A percentile compares a stretch with the other conserved stretches of the same genome.
Evolutionary conservation across 2,329 filamentous ascomycete genomes (phyloP).

Genomic region (Lasiodiplodia citricola): DNA sequence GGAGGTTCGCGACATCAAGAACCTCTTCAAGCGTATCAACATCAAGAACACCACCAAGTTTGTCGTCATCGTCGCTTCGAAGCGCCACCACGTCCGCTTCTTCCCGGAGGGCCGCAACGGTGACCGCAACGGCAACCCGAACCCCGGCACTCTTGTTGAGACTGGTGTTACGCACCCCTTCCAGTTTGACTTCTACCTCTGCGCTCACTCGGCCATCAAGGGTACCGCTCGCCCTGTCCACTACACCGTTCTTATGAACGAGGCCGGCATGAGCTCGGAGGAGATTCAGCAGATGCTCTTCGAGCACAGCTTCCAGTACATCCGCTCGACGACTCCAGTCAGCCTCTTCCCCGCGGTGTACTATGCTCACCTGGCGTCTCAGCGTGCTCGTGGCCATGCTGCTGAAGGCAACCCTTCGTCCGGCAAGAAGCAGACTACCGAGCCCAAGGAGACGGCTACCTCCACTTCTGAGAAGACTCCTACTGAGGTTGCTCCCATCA

Average conservation of each 20-base stretch:
- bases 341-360: conserved; percentile 89
- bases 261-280: conserved; percentile 69
- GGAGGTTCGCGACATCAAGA: conserved; percentile 77
- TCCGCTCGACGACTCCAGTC: conserved; percentile 88
- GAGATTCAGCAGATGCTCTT: conserved; percentile 88
- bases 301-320: conserved; percentile 92
- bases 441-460: conserved; percentile 35
- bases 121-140: conserved; percentile 80
- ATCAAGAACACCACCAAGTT: conserved; percentile 64
- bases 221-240: conserved; percentile 92
- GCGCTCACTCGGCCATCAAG: conserved; percentile 80
- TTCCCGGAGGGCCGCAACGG: conserved; percentile 68
- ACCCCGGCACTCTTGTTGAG: conserved; percentile 88
- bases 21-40: conserved; percentile 33
- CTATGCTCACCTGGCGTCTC: conserved; percentile 89
- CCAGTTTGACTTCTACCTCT: conserved; percentile 85
- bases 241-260: conserved; percentile 88
- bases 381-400: conserved; percentile 74
- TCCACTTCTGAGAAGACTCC: conserved; percentile 36
- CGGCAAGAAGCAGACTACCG: conserved; percentile 28
- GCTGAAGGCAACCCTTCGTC: conserved; percentile 3
- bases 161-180: conserved; percentile 87
- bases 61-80: conserved; percentile 86
- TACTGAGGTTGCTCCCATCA: conserved; percentile 45
- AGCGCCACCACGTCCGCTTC: conserved; percentile 92